A percentile compares a stretch with the other conserved stretches of the same genome.
These are phyloP conservation scores for Lentinula edodes DNA, from an alignment of 768 basidiomycete species.

Conservation along the genomic window DNA sequence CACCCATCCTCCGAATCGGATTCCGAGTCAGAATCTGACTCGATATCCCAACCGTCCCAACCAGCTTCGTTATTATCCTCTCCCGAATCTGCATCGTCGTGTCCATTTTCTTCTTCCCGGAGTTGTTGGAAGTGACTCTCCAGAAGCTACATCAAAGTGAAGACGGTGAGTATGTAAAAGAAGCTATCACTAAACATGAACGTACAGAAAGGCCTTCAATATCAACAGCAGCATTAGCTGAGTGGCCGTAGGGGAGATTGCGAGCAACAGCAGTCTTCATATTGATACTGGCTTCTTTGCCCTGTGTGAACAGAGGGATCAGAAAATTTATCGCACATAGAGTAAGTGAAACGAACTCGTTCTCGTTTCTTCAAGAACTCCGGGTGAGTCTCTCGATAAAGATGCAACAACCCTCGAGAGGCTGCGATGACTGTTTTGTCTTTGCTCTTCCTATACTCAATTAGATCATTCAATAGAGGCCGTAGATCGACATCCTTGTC, in stretches of 20 bases:
- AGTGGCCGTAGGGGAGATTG: constrained; percentile 81
- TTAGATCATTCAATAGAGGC: constrained; percentile 72
- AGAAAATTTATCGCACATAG: constrained; percentile 1
- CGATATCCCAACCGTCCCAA: constrained; percentile 90
- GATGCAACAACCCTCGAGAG: constrained; percentile 77
- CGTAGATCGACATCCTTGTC: constrained; percentile 4
- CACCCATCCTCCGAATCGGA: constrained; percentile 63
- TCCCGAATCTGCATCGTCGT: constrained; percentile 19
- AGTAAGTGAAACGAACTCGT: constrained; percentile 44
- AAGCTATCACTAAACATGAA: constrained; percentile 7
- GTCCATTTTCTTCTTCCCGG: constrained; percentile 41
- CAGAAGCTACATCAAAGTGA: constrained; percentile 50
- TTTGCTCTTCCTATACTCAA: constrained; percentile 92
- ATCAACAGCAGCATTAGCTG: constrained; percentile 64
- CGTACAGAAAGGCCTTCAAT: constrained; percentile 87
- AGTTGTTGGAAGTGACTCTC: constrained; percentile 80
- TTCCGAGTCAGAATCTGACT: constrained; percentile 57
- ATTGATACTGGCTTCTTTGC: constrained; percentile 87
- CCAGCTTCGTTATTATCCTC: constrained; percentile 60
- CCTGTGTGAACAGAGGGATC: constrained; percentile 37
- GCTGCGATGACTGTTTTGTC: constrained; percentile 93
- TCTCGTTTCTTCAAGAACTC: constrained; percentile 86
- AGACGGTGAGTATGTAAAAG: neutral
- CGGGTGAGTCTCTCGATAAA: constrained; percentile 96
- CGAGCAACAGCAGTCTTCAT: constrained; percentile 48